Base-by-base conservation (phyloP, 2,329 filamentous ascomycete species). In the Colletotrichum acutatum region DNA sequence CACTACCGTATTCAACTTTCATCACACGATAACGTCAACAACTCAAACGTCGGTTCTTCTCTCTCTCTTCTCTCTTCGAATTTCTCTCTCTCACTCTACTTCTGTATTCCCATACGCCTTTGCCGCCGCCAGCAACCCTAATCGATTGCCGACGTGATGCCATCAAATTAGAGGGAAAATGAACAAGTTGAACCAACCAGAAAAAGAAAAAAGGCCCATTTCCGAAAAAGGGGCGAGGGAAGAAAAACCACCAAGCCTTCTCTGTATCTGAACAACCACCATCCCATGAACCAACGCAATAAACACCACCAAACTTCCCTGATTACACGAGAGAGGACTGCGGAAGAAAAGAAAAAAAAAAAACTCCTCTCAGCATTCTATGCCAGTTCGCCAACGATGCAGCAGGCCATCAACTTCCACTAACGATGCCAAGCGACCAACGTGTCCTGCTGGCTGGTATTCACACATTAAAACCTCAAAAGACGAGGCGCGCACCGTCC, bases 351-450 rank as follows among this genome's bases (percentile, higher is more conserved):
- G 32, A 49, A 68, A 68, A 30, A 37, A 64, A 66, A 54, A 42
- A 49, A 68, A 74, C 61, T 63, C 62, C 62, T 63, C 30, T 57
- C 61, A 58, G 52, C 52, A 22, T 63, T 74, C 68, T 74, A 74
- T 72, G 62, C 71, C 68, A 62, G 37, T 72, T 74, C 71, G 71
- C 71, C 68, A 67, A 71, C 68, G 53, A 63, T 72, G 71, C 71
- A 74, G 71, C 49, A 62, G 71, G 68, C 63, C 57, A 64, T 68
- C 42, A 56, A 69, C 59, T 56, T 72, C 70, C 64, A 60, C 59
- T 54, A 69, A 60, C 54, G 61, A 70, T 30, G 24, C 71, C 61
- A 66, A 73, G 49, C 19, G 61, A 71, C 66, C 67, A 61, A 49
- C 28, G 49, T 54, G 54, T 56, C 49, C 53, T 70, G 61, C 61